These are phyloP conservation scores for Ophiostoma perfectum DNA, from an alignment of 2,329 filamentous ascomycete genomes.

Conservation along the genomic window DNA sequence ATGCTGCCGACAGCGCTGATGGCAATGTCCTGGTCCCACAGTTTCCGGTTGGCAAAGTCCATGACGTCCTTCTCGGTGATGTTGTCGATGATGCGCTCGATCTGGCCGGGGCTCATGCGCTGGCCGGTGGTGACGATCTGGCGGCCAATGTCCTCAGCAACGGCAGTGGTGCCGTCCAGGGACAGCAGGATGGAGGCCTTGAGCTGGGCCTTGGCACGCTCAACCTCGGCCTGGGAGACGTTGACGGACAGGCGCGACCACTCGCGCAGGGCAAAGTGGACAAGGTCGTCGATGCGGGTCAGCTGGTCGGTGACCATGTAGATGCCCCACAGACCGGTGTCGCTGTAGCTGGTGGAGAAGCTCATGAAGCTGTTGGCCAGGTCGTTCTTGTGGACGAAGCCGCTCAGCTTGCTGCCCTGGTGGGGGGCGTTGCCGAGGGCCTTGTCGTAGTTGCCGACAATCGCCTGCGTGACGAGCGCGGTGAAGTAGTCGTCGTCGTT, in stretches of 20 bases:
- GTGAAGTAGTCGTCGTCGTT: conserved; percentile 99
- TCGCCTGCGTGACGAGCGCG: conserved; percentile 92
- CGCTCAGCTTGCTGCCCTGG: conserved; percentile 96
- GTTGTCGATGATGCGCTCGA: conserved; percentile 81
- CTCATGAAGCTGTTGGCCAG: conserved; percentile 99
- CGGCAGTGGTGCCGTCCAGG: conserved; percentile 92
- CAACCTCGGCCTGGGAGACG: conserved; percentile 84
- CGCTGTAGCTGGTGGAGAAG: conserved; percentile 99
- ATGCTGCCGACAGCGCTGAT: conserved; percentile 89
- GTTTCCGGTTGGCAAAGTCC: conserved; percentile 87
- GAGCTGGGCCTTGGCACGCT: conserved; percentile 98
- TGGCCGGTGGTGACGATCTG: conserved; percentile 97
- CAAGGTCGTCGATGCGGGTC: conserved; percentile 83
- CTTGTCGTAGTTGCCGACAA: conserved; percentile 99
- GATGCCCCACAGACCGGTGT: conserved; percentile 99
- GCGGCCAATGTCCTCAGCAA: conserved; percentile 96
- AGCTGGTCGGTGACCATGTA: conserved; percentile 92
- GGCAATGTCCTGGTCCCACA: conserved; percentile 97
- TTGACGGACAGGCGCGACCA: conserved; percentile 91
- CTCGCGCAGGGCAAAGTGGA: conserved; percentile 97
- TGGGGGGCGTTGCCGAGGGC: conserved; percentile 96
- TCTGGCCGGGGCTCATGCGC: conserved; percentile 84
- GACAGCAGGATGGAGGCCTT: conserved; percentile 97
- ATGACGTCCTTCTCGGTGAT: conserved; percentile 97
- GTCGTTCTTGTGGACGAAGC: conserved; percentile 87